Base-by-base conservation (phyloP, 2,329 filamentous ascomycete genomes). In the Diplocarpon rosae region DNA sequence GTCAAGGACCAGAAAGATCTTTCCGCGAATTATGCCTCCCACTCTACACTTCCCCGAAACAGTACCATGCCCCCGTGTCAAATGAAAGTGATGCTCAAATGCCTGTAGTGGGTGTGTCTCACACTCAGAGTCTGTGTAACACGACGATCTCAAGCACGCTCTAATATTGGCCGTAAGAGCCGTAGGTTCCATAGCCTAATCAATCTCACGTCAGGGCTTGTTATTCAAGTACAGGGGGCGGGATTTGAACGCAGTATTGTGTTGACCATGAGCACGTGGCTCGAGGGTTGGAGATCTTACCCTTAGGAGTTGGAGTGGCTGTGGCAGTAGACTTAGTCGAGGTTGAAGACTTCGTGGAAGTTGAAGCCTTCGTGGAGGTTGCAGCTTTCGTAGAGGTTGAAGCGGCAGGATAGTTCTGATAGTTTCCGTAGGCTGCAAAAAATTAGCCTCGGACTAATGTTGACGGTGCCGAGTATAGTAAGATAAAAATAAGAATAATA, bases 361-460 rank as follows among this genome's bases (percentile, higher is more conserved):
- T 43, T 9, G 46, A 17, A 8, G 44, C 17, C 20, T 24, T 24
- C 4, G 20, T 24, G 4, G 20, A 24, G 20, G 20, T 24, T 24
- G 20, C 3, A 7, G 20, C 3, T 7, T 24, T 24, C 20, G 3
- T 24, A 7, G 20, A 8, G 17, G 45, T 43, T 9, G 46, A 17
- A 8, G 44, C 17, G 1, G 27, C 17, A 35, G 45, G 46, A 17
- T 51, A 46, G 37, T 51, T 40, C 20, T 46, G 30, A 24, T 49
- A 42, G 12, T 46, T 46, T 33, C 47, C 50, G 16, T 48, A 49
- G 30, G 45, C 47, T 36, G 29, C 28, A 16, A 27, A 30, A 24
- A 24, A 7, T 24, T 24, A 24, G 20, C 20, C 4, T 4, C 7
- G 20, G 20, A 24, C 20, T 4, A 24, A 3, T 24, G 20, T 24